Evolutionary conservation across 2,329 filamentous ascomycete genomes (phyloP).

Genomic region (Stenocarpella maydis): DNA sequence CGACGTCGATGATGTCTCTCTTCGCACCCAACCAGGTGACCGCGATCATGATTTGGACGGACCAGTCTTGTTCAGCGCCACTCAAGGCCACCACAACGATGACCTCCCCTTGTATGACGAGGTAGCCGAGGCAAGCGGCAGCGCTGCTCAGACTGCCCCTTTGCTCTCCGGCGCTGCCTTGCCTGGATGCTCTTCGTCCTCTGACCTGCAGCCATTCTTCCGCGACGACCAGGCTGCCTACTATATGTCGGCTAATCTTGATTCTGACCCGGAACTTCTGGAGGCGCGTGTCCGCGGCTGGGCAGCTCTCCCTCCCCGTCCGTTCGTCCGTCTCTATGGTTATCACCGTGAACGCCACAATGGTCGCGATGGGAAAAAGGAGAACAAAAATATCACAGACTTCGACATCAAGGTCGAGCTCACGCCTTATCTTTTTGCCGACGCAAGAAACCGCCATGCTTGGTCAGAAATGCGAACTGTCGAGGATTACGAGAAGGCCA

Average conservation of each 20-base stretch:
- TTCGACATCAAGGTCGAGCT: slow-evolving; percentile 68
- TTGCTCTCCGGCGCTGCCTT: slow-evolving; percentile 36
- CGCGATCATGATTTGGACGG: slow-evolving; percentile 49
- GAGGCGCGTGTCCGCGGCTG: slow-evolving; percentile 54
- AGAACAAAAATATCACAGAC: slow-evolving; percentile 59
- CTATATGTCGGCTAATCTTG: slow-evolving; percentile 56
- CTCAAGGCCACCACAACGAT: slow-evolving; percentile 40
- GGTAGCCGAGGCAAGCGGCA: slow-evolving; percentile 37
- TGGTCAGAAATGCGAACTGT: slow-evolving; percentile 59
- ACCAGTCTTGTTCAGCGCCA: slow-evolving; percentile 40
- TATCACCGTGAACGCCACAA: slow-evolving; percentile 56
- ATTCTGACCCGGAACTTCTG: slow-evolving; percentile 53
- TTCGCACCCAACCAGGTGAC: slow-evolving; percentile 42
- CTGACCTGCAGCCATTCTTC: slow-evolving; percentile 33
- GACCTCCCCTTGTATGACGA: slow-evolving; percentile 58
- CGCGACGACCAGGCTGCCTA: slow-evolving; percentile 26
- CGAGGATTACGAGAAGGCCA: slow-evolving; percentile 65
- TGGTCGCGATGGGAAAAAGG: slow-evolving; percentile 55
- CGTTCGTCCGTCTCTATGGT: slow-evolving; percentile 60
- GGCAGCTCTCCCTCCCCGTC: slow-evolving; percentile 59
- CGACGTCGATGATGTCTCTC: slow-evolving; percentile 41
- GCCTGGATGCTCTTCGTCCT: slow-evolving; percentile 26
- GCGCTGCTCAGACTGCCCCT: slow-evolving; percentile 38
- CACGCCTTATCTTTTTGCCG: slow-evolving; percentile 63
- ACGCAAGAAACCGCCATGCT: slow-evolving; percentile 49